Percentiles rank a stretch among this genome's conserved stretches.
Evolutionary conservation across 164 flowering plant genomes (phyloP).

Genomic region (Saururus chinensis): DNA sequence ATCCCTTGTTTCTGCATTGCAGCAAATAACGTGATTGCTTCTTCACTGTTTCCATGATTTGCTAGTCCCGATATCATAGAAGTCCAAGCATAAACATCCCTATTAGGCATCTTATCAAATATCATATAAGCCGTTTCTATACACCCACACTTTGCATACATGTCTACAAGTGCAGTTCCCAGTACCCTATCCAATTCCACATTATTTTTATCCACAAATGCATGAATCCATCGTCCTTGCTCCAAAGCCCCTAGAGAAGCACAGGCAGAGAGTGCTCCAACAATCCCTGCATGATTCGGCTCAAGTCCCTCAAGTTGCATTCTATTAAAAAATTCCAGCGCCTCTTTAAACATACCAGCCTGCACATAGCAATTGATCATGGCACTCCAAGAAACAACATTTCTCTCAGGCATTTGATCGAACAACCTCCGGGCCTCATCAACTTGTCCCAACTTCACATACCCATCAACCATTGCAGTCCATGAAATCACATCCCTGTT

Average conservation of each 20-base stretch:
- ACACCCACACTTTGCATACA: slow-evolving; percentile 58
- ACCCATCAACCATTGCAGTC: slow-evolving; percentile 61
- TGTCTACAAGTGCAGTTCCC: slow-evolving; percentile 48
- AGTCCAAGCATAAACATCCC: slow-evolving; percentile 48
- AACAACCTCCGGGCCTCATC: slow-evolving; percentile 32
- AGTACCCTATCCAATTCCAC: slow-evolving; percentile 33
- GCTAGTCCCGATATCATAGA: slow-evolving; percentile 47
- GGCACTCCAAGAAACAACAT: slow-evolving; percentile 50
- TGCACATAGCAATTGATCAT: slow-evolving; percentile 42
- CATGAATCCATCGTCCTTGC: slow-evolving; percentile 60
- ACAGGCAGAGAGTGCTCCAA: slow-evolving; percentile 40
- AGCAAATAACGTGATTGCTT: slow-evolving; percentile 28
- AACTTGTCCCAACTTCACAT: slow-evolving; percentile 30
- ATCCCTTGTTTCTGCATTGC: slow-evolving; percentile 36
- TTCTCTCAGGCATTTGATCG: slow-evolving; percentile 53
- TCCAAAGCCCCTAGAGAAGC: slow-evolving; percentile 40
- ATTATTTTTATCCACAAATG: slow-evolving; percentile 28
- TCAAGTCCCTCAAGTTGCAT: slow-evolving; percentile 27
- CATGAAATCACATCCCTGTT: slow-evolving; percentile 50
- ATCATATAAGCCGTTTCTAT: slow-evolving; percentile 28
- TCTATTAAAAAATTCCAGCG: slow-evolving; percentile 32
- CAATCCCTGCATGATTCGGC: slow-evolving; percentile 41
- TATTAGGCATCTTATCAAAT: slow-evolving; percentile 26
- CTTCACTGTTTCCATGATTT: slow-evolving; percentile 31
- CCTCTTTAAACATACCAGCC: slow-evolving; percentile 30